These are phyloP conservation scores for Fusarium sp. DNA, from an alignment of 2,329 filamentous ascomycete genomes.

Conservation along the genomic window DNA sequence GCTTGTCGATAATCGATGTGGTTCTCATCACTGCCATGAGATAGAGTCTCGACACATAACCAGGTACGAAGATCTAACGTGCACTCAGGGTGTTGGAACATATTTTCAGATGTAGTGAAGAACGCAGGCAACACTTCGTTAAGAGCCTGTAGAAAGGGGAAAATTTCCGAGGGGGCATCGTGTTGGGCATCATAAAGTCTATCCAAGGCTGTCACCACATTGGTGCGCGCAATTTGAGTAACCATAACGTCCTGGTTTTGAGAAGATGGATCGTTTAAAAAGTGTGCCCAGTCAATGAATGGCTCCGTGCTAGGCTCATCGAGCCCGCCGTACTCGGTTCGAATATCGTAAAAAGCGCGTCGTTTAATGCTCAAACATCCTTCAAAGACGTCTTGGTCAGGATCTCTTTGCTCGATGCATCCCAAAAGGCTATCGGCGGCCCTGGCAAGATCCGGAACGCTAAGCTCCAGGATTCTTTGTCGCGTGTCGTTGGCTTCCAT, in stretches of 20 bases:
- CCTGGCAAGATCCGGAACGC: slow-evolving; percentile 42
- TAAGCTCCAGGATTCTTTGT: slow-evolving; percentile 38
- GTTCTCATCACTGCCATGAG: not conserved
- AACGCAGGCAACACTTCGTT: slow-evolving; percentile 46
- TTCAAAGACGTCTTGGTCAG: slow-evolving; percentile 34
- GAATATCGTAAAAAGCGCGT: slow-evolving; percentile 41
- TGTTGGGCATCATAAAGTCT: slow-evolving; percentile 33
- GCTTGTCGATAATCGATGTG: slow-evolving; percentile 27
- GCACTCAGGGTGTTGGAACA: slow-evolving; percentile 33
- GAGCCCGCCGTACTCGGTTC: slow-evolving; percentile 40
- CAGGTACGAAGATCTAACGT: slow-evolving; percentile 52
- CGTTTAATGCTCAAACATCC: slow-evolving; percentile 42
- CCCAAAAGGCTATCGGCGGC: slow-evolving; percentile 43
- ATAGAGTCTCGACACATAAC: slow-evolving; percentile 46
- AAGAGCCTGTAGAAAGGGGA: slow-evolving; percentile 46
- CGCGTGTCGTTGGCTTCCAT: slow-evolving; percentile 27
- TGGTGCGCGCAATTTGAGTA: slow-evolving; percentile 45
- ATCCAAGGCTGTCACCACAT: slow-evolving; percentile 50
- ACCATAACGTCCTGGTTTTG: slow-evolving; percentile 5
- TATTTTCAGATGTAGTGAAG: slow-evolving; percentile 37
- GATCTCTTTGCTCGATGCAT: slow-evolving; percentile 31
- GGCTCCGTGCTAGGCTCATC: slow-evolving; percentile 16
- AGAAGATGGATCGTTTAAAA: not conserved
- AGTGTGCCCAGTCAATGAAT: slow-evolving; percentile 45
- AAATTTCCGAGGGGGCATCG: slow-evolving; percentile 17